Base-by-base conservation (phyloP, 257 asterid genomes). In the Primulina huaijiensis region DNA sequence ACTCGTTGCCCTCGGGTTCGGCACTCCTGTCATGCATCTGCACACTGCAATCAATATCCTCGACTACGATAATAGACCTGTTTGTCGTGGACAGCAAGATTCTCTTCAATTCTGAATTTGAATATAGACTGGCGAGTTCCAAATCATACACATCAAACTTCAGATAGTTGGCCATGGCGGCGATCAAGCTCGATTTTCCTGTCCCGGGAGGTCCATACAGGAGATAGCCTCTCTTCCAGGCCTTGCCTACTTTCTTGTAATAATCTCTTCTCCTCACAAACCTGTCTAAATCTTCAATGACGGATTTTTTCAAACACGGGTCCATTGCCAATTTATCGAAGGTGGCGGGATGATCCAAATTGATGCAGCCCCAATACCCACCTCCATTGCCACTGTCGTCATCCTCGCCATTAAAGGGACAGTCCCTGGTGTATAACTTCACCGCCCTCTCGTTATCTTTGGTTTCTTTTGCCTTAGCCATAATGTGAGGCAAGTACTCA, bases 171-270 rank as follows among this genome's bases (percentile, higher is more conserved):
- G 97, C 96, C 76, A 90, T 90, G 61, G 96, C 97, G 0, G 95
- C 97, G 23, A 89, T 80, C 78, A 89, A 75, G 75, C 90, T 90
- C 11, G 96, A 88, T 74, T 90, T 90, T 16, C 96, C 96, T 0
- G 97, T 90, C n/a, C 97, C 97, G 0, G 97, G 97, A 1, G 96
- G 97, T 0, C 97, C 96, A 70, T 89, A 91, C 77, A 91, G 69
- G 11, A 91, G 79, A 71, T 91, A 89, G 21, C 97, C 96, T 64
- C 96, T 79, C 57, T 89, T 91, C 97, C 97, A 91, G 6, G 97
- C 97, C 64, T 87, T 91, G 2, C 97, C 97, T 0, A 91, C 96
- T 64, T 75, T 84, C 81, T 72, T 87, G 37, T 91, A 91, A 78
- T 84, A 91, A 11, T 91, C 93, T 20, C 78, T 89, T 72, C 97